A percentile compares a stretch with the other conserved stretches of the same genome.
These are phyloP conservation scores for Cutaneotrichosporon sp. DNA, from an alignment of 1,284 basidiomycete genomes.

Conservation along the genomic window DNA sequence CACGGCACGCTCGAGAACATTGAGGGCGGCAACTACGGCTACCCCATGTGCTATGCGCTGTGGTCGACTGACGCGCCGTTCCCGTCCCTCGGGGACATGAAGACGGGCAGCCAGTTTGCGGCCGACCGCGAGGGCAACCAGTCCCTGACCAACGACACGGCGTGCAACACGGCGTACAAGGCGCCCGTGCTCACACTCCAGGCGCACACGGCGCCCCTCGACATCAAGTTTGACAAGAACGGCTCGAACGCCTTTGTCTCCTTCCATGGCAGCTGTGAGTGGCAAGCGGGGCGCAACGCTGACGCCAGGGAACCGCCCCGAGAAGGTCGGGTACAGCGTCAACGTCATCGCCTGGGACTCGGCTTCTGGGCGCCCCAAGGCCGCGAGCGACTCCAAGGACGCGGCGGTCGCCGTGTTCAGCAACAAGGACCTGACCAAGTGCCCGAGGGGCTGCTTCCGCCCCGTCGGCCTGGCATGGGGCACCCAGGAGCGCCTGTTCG, in stretches of 20 bases:
- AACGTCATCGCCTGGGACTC: not conserved
- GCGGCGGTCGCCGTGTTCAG: constrained; percentile 8
- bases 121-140: constrained; percentile 2
- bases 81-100: constrained; percentile 8
- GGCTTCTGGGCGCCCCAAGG: constrained; percentile 11
- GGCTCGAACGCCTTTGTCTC: constrained; percentile 15
- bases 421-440: constrained; percentile 12
- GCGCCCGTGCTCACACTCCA: constrained; percentile 13
- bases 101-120: constrained; percentile 13
- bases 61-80: constrained; percentile 12
- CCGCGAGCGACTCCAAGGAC: not conserved
- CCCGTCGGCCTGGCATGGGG: constrained; percentile 22
- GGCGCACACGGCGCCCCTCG: constrained; percentile 21
- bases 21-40: constrained; percentile 15
- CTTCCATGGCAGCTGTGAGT: constrained; percentile 24
- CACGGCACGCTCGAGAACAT: constrained; percentile 8
- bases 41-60: constrained; percentile 18
- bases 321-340: constrained; percentile 16
- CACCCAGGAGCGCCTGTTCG: constrained; percentile 9
- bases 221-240: constrained; percentile 16
- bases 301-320: constrained; percentile 19
- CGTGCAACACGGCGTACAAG: constrained; percentile 12
- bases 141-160: not conserved
- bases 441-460: constrained; percentile 17
- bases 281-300: not conserved